Evolutionary conservation across 306 rosid species (phyloP).

Genomic region (Citrullus amarus): DNA sequence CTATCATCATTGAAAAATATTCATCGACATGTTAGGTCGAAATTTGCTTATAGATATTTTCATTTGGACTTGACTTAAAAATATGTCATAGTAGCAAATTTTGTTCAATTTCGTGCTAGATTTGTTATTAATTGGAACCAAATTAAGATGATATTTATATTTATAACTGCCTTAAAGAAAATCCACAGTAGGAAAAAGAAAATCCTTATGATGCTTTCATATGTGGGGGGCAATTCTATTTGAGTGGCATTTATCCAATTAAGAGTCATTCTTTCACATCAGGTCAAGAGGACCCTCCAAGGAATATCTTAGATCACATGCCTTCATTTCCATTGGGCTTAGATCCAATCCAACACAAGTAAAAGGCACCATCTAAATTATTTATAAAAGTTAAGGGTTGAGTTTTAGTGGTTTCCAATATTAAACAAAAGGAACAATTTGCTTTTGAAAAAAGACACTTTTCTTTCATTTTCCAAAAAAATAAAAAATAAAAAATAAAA

Average conservation of each 20-base stretch:
- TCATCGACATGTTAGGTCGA: too few species aligned
- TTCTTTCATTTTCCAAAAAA: too few species aligned
- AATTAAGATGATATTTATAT: background rate
- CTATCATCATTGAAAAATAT: too few species aligned
- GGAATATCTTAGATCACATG: background rate
- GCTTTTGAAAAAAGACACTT: background rate
- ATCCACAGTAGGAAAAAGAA: background rate
- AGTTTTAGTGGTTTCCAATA: background rate
- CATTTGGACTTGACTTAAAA: background rate
- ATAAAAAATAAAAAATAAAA: too few species aligned
- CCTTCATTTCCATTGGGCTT: background rate
- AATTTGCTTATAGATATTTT: background rate
- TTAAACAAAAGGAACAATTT: background rate
- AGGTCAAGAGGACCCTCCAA: background rate
- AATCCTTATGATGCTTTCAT: background rate
- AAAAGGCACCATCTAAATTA: background rate
- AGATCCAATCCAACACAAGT: background rate
- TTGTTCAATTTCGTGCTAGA: background rate
- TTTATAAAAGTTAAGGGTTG: background rate
- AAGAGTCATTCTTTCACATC: background rate
- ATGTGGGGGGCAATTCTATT: constrained; percentile 7
- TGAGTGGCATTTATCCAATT: background rate
- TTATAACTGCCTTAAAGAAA: background rate
- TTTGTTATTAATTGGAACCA: background rate
- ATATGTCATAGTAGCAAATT: background rate